phyloP scores from a whole-genome alignment of 768 basidiomycete species.

The Rubroboletus satanas region DNA sequence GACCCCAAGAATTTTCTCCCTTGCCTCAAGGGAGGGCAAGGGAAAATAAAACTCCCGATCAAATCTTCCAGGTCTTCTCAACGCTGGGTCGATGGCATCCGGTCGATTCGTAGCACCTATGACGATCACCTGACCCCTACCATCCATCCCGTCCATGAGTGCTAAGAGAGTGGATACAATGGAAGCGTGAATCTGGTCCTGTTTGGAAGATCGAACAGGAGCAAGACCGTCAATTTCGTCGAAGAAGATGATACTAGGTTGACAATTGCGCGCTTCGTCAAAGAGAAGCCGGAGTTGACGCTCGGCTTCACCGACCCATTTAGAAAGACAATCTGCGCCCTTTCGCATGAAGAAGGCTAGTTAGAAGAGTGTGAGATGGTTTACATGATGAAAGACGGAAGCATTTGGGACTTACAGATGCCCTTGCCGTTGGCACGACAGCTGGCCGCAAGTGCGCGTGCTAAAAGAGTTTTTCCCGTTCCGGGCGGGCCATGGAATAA shows the following conservation, averaged over 20 bases:
- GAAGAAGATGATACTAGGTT: slow-evolving; percentile 98
- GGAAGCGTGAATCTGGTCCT: slow-evolving; percentile 97
- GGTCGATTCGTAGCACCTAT: slow-evolving; percentile 98
- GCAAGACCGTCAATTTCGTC: slow-evolving; percentile 99
- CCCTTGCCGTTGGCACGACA: slow-evolving; percentile 82
- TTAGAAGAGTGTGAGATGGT: not conserved
- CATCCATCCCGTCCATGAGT: slow-evolving; percentile 99
- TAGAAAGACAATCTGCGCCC: slow-evolving; percentile 94
- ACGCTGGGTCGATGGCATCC: slow-evolving; percentile 95
- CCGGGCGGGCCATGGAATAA: slow-evolving; percentile 98
- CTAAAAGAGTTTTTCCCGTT: slow-evolving; percentile 95
- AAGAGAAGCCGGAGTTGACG: slow-evolving; percentile 92
- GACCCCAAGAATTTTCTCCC: slow-evolving; percentile 85
- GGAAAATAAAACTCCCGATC: slow-evolving; percentile 99
- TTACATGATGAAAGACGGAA: not conserved
- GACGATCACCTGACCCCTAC: slow-evolving; percentile 93
- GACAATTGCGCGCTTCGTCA: slow-evolving; percentile 88
- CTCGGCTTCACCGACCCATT: slow-evolving; percentile 99
- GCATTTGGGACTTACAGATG: slow-evolving; percentile 61
- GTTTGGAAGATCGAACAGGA: slow-evolving; percentile 96
- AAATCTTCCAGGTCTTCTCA: slow-evolving; percentile 91
- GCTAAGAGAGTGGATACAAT: slow-evolving; percentile 95
- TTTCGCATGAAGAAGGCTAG: slow-evolving; percentile 99
- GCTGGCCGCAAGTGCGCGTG: slow-evolving; percentile 90
- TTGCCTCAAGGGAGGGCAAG: slow-evolving; percentile 75